phyloP scores from a whole-genome alignment of 2,329 filamentous ascomycete genomes.

The Polytolypa hystricis region DNA sequence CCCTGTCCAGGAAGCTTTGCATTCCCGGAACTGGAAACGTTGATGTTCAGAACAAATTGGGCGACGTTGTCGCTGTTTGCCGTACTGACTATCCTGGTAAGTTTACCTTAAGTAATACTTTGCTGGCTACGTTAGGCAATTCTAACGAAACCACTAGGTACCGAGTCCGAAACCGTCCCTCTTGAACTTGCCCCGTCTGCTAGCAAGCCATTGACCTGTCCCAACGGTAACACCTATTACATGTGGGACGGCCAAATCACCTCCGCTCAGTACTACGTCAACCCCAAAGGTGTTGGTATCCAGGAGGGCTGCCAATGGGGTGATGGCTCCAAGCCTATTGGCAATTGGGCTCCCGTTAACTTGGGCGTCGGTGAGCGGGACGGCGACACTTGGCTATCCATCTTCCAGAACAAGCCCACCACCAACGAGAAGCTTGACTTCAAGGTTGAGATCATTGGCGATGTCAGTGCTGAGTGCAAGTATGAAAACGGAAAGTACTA shows the following conservation, averaged over 20 bases:
- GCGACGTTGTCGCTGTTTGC: slow-evolving; percentile 61
- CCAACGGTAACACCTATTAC: slow-evolving; percentile 63
- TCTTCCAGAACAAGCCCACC: slow-evolving; percentile 76
- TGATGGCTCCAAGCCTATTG: slow-evolving; percentile 44
- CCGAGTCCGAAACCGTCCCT: slow-evolving; percentile 77
- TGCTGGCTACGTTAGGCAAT: too few relatives aligned
- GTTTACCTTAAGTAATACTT: too few relatives aligned
- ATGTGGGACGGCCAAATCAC: slow-evolving; percentile 62
- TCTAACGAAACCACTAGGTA: slow-evolving; percentile 36
- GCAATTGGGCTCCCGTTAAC: slow-evolving; percentile 84
- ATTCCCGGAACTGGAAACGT: slow-evolving; percentile 60
- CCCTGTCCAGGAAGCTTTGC: slow-evolving; percentile 60
- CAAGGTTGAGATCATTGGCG: slow-evolving; percentile 65
- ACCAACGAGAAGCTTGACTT: slow-evolving; percentile 60
- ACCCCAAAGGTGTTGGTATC: slow-evolving; percentile 59
- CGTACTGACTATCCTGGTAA: slow-evolving; percentile 89
- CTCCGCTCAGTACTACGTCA: slow-evolving; percentile 94
- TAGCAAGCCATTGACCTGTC: slow-evolving; percentile 59
- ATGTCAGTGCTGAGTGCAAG: slow-evolving; percentile 51
- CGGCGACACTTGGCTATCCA: slow-evolving; percentile 64
- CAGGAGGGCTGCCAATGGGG: slow-evolving; percentile 69
- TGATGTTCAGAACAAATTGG: slow-evolving; percentile 63
- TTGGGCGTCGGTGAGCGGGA: slow-evolving; percentile 65
- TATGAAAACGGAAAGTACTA: slow-evolving; percentile 55
- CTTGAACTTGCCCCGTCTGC: slow-evolving; percentile 51